Conservation (phyloP, 2,329 filamentous ascomycete genomes). For the Tolypocladium guangdongense region DNA sequence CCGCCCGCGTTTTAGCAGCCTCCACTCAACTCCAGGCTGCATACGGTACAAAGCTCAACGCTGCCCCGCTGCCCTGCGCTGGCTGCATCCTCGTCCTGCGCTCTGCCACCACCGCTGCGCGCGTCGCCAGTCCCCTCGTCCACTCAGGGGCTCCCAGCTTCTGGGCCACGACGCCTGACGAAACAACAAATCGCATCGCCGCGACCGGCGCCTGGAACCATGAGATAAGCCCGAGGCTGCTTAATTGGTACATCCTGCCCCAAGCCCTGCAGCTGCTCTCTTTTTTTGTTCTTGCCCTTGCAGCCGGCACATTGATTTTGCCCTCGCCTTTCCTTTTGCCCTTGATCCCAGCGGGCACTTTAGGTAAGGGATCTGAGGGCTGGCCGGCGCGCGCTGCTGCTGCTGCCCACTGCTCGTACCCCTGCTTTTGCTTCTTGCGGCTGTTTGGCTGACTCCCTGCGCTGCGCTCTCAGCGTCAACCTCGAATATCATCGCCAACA, state of each 20-base stretch:
- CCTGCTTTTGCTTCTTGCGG: not conserved
- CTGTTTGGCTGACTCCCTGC: not conserved
- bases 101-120: not conserved
- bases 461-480: not conserved
- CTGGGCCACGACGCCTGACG: slow-evolving; percentile 12
- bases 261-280: slow-evolving; percentile 6
- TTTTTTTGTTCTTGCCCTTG: not conserved
- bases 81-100: not conserved
- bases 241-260: slow-evolving; percentile 23
- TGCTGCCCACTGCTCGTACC: not conserved
- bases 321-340: not conserved
- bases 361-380: not conserved
- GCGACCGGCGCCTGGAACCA: slow-evolving; percentile 23
- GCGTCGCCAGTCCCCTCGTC: slow-evolving; percentile 6
- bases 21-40: not conserved
- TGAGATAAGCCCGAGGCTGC: slow-evolving; percentile 28
- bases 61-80: not conserved
- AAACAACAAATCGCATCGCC: slow-evolving; percentile 23
- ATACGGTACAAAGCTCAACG: slow-evolving; percentile 1
- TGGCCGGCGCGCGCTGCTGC: not conserved
- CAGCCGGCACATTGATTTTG: not conserved
- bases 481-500: not conserved
- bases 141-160: slow-evolving; percentile 13
- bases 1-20: slow-evolving; percentile 1
- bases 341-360: not conserved